A percentile compares a stretch with the other conserved stretches of the same genome.
Evolutionary conservation across 2,329 filamentous ascomycete species (phyloP).

Genomic region (Paecilomyces sp.): DNA sequence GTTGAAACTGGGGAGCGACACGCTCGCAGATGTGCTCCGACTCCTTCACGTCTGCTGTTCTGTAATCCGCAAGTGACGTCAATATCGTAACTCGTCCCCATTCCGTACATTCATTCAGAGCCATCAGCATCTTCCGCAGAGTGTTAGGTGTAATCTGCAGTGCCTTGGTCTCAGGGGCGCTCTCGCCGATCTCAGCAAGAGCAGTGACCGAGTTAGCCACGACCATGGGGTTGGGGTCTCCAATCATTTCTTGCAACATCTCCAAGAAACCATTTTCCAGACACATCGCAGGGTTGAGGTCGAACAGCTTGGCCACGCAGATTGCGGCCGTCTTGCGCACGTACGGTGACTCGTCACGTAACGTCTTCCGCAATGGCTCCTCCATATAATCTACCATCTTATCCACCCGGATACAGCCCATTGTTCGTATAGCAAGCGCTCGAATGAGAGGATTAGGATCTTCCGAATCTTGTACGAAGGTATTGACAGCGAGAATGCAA

Average conservation of each 20-base stretch:
- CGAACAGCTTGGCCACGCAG: conserved; percentile 95
- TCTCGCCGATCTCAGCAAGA: conserved; percentile 82
- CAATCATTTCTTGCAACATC: conserved; percentile 88
- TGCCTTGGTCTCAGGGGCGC: conserved; percentile 82
- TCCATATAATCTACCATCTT: conserved; percentile 99
- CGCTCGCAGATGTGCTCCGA: conserved; percentile 97
- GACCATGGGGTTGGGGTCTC: conserved; percentile 97
- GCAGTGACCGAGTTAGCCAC: conserved; percentile 96
- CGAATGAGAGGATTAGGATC: conserved; percentile 94
- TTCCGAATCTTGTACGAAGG: conserved; percentile 97
- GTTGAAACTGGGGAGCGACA: conserved; percentile 93
- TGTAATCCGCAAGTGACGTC: conserved; percentile 82
- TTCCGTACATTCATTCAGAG: conserved; percentile 95
- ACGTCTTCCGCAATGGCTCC: conserved; percentile 88
- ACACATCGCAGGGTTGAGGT: conserved; percentile 85
- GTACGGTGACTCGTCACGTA: conserved; percentile 95
- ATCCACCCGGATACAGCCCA: conserved; percentile 96
- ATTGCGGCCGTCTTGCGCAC: conserved; percentile 97
- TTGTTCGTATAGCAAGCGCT: conserved; percentile 91
- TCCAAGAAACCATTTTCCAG: conserved; percentile 96
- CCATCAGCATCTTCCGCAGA: conserved; percentile 93
- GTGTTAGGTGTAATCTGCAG: conserved; percentile 73
- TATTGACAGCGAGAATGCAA: conserved; percentile 97
- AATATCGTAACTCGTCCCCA: conserved; percentile 96
- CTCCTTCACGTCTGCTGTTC: conserved; percentile 81